These are phyloP conservation scores for Hemisphaericaspora xylanilytica DNA, from an alignment of 1,139 yeast species.

Conservation along the genomic window DNA sequence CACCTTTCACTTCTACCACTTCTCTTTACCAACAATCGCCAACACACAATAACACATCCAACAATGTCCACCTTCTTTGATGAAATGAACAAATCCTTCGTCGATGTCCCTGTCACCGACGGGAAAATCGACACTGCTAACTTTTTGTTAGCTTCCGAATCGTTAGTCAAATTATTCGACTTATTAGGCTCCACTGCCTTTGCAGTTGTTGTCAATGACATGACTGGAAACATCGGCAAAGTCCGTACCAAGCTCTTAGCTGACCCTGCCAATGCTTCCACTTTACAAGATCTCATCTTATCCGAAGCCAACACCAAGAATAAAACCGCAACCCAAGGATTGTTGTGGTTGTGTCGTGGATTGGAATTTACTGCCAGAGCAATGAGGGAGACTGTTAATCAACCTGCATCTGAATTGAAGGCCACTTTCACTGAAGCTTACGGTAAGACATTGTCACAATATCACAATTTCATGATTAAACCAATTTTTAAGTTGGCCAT, in stretches of 20 bases:
- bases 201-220: constrained; percentile 79
- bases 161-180: constrained; percentile 79
- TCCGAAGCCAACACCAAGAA: constrained; percentile 63
- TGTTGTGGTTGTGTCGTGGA: constrained; percentile 84
- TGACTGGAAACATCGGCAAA: constrained; percentile 83
- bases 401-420: constrained; percentile 62
- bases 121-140: constrained; percentile 68
- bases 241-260: constrained; percentile 64
- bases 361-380: constrained; percentile 87
- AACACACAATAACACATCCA: constrained; percentile 4
- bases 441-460: constrained; percentile 71
- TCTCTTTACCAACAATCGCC: too few relatives aligned
- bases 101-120: constrained; percentile 66
- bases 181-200: constrained; percentile 84
- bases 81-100: constrained; percentile 68
- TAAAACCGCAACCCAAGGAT: constrained; percentile 87
- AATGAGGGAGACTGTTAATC: constrained; percentile 71
- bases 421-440: constrained; percentile 83
- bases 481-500: constrained; percentile 91
- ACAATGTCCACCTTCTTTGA: constrained; percentile 74
- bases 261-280: constrained; percentile 59
- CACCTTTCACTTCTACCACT: too few relatives aligned
- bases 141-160: constrained; percentile 81
- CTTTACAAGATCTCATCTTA: constrained; percentile 75
- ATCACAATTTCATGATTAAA: constrained; percentile 77